Percentiles rank a stretch among this genome's conserved stretches.
These are phyloP conservation scores for Aleurites moluccanus DNA, from an alignment of 441 rosid genomes.

Conservation along the genomic window DNA sequence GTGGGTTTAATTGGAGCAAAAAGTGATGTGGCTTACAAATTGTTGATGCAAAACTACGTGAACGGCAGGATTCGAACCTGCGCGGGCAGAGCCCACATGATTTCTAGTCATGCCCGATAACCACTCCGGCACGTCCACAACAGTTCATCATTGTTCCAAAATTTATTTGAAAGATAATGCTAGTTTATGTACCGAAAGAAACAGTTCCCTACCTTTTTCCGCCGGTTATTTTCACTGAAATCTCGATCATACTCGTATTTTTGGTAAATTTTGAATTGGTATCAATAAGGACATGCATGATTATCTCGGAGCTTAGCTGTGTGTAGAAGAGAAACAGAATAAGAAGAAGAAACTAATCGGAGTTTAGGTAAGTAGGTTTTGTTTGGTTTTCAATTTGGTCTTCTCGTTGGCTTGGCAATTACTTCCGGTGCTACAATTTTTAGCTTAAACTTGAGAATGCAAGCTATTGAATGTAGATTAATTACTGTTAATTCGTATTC, in stretches of 20 bases:
- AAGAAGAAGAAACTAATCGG: background rate
- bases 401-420: background rate
- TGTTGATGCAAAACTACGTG: constrained; percentile 54
- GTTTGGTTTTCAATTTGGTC: background rate
- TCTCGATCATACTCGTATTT: too few species aligned
- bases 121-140: constrained; percentile 72
- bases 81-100: constrained; percentile 98
- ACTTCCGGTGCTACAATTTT: background rate
- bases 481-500: background rate
- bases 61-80: constrained; percentile 96
- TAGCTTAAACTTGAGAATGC: background rate
- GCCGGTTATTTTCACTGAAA: too few species aligned
- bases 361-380: background rate
- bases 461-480: background rate
- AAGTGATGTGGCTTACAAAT: too few species aligned
- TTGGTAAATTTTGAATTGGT: too few species aligned
- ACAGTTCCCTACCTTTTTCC: too few species aligned
- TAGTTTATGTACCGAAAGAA: too few species aligned
- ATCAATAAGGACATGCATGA: background rate
- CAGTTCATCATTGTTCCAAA: too few species aligned
- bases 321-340: background rate
- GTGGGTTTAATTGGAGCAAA: too few species aligned
- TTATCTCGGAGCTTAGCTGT: background rate
- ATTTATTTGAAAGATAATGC: too few species aligned
- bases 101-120: constrained; percentile 92